A percentile compares a stretch with the other conserved stretches of the same genome.
Evolutionary conservation across 2,329 filamentous ascomycete genomes (phyloP).

Genomic region (Xylariaceae sp.): DNA sequence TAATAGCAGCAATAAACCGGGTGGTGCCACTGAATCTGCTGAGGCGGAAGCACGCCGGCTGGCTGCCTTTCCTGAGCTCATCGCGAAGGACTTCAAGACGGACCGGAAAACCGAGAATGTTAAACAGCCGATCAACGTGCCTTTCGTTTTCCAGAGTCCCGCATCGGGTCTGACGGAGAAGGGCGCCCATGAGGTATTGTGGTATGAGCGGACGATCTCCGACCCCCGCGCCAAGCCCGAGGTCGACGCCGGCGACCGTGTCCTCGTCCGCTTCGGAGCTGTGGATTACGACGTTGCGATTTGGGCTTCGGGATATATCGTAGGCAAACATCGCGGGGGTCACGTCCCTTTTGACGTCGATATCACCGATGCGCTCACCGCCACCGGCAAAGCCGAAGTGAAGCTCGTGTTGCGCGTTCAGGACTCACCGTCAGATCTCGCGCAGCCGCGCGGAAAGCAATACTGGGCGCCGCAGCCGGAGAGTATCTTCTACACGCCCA

Average conservation of each 20-base stretch:
- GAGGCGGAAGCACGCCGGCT: conserved; percentile 44
- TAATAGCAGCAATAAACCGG: conserved; percentile 14
- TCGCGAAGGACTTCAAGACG: conserved; percentile 44
- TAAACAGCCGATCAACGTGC: conserved; percentile 56
- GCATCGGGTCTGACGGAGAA: conserved; percentile 60
- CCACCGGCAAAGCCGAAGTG: conserved; percentile 26
- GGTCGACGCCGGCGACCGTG: conserved; percentile 36
- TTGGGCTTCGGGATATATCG: conserved; percentile 50
- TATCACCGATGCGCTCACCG: conserved; percentile 45
- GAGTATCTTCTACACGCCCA: conserved; percentile 57
- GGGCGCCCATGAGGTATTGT: conserved; percentile 62
- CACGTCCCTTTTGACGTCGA: conserved; percentile 59
- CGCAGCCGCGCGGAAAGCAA: conserved; percentile 65
- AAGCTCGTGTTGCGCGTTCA: conserved; percentile 55
- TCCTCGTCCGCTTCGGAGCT: conserved; percentile 55
- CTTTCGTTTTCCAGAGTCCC: conserved; percentile 61
- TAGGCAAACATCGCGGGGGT: conserved; percentile 54
- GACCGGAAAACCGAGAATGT: conserved; percentile 30
- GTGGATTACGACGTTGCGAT: conserved; percentile 59
- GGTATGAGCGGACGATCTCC: conserved; percentile 56
- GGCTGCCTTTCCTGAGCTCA: conserved; percentile 45
- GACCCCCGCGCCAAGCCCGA: conserved; percentile 47
- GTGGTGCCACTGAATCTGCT: conserved; percentile 21
- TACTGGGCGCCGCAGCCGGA: conserved; percentile 60
- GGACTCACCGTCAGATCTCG: conserved; percentile 61